phyloP scores from a whole-genome alignment of 106 monocot species.

The Acorus gramineus region DNA sequence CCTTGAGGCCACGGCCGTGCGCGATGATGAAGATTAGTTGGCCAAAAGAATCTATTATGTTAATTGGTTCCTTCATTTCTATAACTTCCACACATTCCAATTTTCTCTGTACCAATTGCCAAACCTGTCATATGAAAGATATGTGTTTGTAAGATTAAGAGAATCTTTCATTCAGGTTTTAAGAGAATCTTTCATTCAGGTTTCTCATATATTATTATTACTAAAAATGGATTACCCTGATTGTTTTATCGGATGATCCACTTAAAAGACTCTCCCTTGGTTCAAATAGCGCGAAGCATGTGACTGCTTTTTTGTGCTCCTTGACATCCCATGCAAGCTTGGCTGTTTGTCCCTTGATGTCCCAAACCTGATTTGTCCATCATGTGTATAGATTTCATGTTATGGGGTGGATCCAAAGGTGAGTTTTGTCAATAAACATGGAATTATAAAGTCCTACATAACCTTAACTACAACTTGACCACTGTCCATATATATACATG shows the following conservation, averaged over 20 bases:
- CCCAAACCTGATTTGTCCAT: constrained; percentile 54
- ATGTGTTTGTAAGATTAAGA: no score
- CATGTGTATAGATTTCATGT: no score
- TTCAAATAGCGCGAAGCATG: constrained; percentile 72
- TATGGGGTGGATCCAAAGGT: no score
- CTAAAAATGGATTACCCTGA: constrained; percentile 40
- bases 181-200: no score
- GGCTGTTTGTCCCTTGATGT: constrained; percentile 63
- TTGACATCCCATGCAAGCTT: constrained; percentile 57
- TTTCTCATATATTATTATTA: no score
- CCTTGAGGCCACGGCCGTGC: constrained; percentile 61
- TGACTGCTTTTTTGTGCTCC: constrained; percentile 64
- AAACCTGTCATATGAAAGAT: constrained; percentile 42
- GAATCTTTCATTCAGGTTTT: no score
- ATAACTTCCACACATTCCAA: constrained; percentile 80
- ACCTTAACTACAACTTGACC: no score
- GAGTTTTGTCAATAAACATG: no score
- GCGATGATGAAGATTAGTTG: constrained; percentile 62
- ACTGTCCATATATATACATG: background rate
- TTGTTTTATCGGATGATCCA: constrained; percentile 79
- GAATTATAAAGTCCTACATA: no score
- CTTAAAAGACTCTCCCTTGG: constrained; percentile 70
- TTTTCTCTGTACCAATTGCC: constrained; percentile 55
- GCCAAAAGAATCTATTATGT: constrained; percentile 41
- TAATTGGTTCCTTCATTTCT: constrained; percentile 67